phyloP scores from a whole-genome alignment of 192 early-diverging fungal genomes.

The Coemansia sp. region DNA sequence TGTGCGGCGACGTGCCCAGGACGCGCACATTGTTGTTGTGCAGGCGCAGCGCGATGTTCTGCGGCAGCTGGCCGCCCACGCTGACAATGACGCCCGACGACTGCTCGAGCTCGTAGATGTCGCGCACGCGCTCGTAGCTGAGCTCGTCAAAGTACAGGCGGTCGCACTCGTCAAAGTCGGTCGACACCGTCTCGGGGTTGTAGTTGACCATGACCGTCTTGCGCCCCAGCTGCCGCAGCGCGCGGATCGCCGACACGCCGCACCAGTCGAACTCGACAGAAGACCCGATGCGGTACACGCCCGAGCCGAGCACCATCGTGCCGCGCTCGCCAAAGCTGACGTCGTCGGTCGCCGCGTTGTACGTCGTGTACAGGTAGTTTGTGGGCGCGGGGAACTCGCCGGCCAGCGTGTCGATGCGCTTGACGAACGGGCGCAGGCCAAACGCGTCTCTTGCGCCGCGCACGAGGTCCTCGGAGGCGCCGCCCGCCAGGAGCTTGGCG shows the following conservation, averaged over 20 bases:
- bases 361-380: conserved; percentile 98
- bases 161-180: conserved; percentile 97
- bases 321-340: conserved; percentile 85
- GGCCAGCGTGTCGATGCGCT: conserved; percentile 94
- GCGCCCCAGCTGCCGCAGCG: conserved; percentile 74
- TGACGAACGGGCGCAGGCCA: conserved; percentile 85
- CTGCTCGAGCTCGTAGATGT: conserved; percentile 89
- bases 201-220: conserved; percentile 98
- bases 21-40: conserved; percentile 76
- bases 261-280: conserved; percentile 99
- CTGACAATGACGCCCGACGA: conserved; percentile 84
- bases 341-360: conserved; percentile 86
- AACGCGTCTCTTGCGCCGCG: conserved; percentile 66
- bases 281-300: conserved; percentile 96
- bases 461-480: conserved; percentile 63
- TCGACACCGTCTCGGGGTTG: conserved; percentile 98
- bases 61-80: conserved; percentile 94
- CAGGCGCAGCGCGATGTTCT: conserved; percentile 92
- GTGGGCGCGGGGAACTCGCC: conserved; percentile 96
- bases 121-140: conserved; percentile 89
- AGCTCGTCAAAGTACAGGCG: conserved; percentile 99
- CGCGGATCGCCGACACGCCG: conserved; percentile 76
- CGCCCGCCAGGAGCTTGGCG: conserved; percentile 52
- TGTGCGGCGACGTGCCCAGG: conserved; percentile 85
- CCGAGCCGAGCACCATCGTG: conserved; percentile 94